Base-by-base conservation (phyloP, 75 land plant species). In the Gnetum montanum region DNA sequence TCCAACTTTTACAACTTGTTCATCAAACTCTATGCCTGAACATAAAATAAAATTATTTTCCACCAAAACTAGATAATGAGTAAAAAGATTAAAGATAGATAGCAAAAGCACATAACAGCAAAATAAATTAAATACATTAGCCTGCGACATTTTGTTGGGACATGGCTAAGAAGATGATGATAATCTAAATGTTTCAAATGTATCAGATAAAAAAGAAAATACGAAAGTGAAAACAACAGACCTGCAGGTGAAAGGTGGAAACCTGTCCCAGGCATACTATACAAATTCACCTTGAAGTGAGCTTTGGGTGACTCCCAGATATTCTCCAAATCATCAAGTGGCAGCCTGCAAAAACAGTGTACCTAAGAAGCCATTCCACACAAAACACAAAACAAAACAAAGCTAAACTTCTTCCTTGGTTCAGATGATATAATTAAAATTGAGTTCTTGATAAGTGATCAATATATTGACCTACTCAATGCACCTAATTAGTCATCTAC, bases 231-330 rank as follows among this genome's bases (percentile, higher is more conserved):
- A 12, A 4, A 31, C 44, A 8, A 45, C 74, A 16, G 8, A 74
- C 77, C 77, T 69, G 68, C 74, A 22, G 77, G 77, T 8, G 62
- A 70, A 20, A 74, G 47, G 48, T 74, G 77, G 16, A 70, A 56
- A 8, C 77, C 77, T 25, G 77, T 63, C 10, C 77, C 77, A 30
- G 29, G 37, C 24, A 58, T 58, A 62, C 65, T 72, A 53, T 28
- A 74, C 20, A 70, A 41, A 53, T 64, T 70, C 40, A 74, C 57
- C 75, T 34, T 63, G 43, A 74, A 33, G 8, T 53, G 67, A 15
- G 75, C 59, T 33, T 38, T 29, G 15, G 68, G 58, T 34, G 72
- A 57, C 30, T 50, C 47, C 77, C 73, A 70, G 34, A 70, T 25
- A 22, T 50, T 60, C 28, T 54, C 68, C 10, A 69, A 51, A 56